These are phyloP conservation scores for Serendipita indica DNA, from an alignment of 768 basidiomycete genomes.

Conservation along the genomic window DNA sequence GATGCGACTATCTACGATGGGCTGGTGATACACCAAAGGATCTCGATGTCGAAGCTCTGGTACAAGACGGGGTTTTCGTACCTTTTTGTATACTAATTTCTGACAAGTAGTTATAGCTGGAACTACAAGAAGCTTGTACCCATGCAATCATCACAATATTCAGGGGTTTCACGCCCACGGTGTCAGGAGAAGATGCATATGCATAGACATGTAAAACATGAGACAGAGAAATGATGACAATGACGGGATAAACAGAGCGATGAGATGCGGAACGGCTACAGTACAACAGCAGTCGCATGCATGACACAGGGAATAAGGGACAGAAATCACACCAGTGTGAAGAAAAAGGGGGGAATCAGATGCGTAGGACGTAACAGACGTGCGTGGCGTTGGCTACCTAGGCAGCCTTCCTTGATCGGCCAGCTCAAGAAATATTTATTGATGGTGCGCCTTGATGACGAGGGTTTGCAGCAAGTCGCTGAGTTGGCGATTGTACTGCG, in stretches of 20 bases:
- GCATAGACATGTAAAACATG: no score
- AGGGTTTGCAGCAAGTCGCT: conserved; percentile 6
- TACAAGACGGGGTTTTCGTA: not conserved
- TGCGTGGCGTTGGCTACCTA: not conserved
- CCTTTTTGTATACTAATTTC: no score
- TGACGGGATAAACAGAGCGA: no score
- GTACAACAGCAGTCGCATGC: conserved; percentile 6
- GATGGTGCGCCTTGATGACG: conserved; percentile 8
- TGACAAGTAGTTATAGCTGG: no score
- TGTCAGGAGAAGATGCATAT: no score
- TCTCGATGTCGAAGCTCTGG: not conserved
- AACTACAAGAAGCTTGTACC: no score
- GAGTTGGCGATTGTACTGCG: conserved; percentile 7
- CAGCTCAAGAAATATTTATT: not conserved
- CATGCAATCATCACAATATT: no score
- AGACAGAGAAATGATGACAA: no score
- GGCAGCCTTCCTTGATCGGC: not conserved
- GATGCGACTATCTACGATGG: not conserved
- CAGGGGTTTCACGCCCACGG: no score
- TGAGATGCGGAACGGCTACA: conserved; percentile 2
- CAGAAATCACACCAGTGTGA: not conserved
- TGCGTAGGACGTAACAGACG: not conserved
- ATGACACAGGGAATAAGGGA: not conserved
- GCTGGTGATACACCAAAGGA: not conserved
- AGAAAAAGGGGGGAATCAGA: not conserved